Percentiles rank a stretch among this genome's conserved stretches.
These are phyloP conservation scores for Rhamnella rubrinervis DNA, from an alignment of 331 rosid species.

Conservation along the genomic window DNA sequence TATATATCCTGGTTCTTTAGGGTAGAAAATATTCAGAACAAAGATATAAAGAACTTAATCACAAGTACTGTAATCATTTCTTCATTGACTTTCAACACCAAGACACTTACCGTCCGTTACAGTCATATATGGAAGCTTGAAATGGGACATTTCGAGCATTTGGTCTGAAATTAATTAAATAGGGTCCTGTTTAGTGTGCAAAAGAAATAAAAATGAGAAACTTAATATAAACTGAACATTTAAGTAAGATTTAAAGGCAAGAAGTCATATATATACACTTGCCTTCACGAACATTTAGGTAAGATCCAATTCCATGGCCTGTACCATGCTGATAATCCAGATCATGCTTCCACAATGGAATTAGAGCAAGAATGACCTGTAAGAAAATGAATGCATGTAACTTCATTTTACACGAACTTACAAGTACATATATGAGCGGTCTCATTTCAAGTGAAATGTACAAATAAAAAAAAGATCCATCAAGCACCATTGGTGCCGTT, in stretches of 20 bases:
- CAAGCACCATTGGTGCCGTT: conserved; percentile 86
- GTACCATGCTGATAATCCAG: conserved; percentile 99
- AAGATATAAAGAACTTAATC: no score
- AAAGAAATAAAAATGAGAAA: conserved; percentile 14
- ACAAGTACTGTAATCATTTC: background rate
- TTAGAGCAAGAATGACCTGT: conserved; percentile 88
- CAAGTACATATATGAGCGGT: conserved; percentile 1
- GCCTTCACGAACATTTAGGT: conserved; percentile 98
- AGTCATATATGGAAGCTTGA: conserved; percentile 87
- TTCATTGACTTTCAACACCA: background rate
- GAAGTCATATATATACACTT: background rate
- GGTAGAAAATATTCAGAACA: no score
- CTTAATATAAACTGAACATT: background rate
- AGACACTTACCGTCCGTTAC: conserved; percentile 86
- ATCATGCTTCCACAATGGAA: conserved; percentile 92
- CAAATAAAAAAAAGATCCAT: background rate
- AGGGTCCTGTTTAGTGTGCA: conserved; percentile 69
- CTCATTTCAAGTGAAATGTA: conserved; percentile 2
- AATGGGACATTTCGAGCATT: conserved; percentile 83
- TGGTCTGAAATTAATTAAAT: conserved; percentile 88
- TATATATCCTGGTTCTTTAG: no score
- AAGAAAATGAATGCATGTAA: conserved; percentile 2
- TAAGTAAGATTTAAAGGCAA: background rate
- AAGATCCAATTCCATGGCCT: conserved; percentile 99
- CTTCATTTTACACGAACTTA: conserved; percentile 10